Evolutionary conservation across 2,329 filamentous ascomycete genomes (phyloP), one percentile per base, ranked within the genome.

Genomic region (Monilinia laxa): DNA sequence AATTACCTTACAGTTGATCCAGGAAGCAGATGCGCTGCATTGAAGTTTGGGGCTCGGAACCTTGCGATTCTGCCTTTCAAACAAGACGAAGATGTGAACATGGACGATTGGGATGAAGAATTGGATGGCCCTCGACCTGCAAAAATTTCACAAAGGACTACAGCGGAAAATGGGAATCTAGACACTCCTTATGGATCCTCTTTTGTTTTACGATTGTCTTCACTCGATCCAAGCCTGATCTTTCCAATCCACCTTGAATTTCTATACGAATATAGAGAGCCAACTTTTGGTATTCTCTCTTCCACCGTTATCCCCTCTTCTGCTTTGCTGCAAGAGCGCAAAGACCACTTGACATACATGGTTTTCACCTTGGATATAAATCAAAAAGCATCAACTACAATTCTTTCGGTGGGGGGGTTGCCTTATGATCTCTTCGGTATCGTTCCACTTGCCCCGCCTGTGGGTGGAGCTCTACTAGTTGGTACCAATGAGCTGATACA

Each of bases 291-390:
- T 66, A 93, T 99, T 68, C 83, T 99, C 53, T 95, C 92, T 57
- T 91, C 93, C 1, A 88, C 87, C 63, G 81, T 87, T 70, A 83
- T 88, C 47, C 87, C 89, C 18, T 93, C 93, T n/a, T 83, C 84
- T 65, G 89, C 91, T 3, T 81, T 98, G 64, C 79, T 89, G 35
- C 80, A 84, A 70, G 90, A 93, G 74, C 86, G 92, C 70, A 95
- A 90, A 75, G 95, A 99, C 76, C 87, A 91, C 72, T 82, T 97
- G 58, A 90, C 88, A 23, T 99, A 97, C 80, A 93, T 93, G 75
- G 94, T 99, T 69, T 97, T 97, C 75, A 97, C 95, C 0, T 82
- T 99, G 62, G 95, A 99, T 75, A 83, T 99, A 58, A 92, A 97
- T 74, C 93, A 98, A 77, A 90, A 89, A 73, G 93, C 93, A 2